phyloP scores from a whole-genome alignment of 2,329 filamentous ascomycete genomes.

The Aquanectria penicillioides region DNA sequence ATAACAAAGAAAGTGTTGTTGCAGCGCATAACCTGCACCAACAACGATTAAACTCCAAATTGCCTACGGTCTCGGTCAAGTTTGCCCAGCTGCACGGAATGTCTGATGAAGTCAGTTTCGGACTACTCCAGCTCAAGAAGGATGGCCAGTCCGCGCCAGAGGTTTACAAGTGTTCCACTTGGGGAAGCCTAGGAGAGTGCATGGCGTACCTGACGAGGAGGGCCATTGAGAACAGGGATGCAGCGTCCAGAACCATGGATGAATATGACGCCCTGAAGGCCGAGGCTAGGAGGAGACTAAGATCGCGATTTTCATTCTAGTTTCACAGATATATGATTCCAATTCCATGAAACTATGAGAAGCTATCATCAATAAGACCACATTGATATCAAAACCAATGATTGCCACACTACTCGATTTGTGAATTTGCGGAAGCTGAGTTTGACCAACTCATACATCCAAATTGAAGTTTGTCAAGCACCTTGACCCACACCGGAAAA shows the following conservation, averaged over 20 bases:
- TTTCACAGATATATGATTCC: too few species aligned
- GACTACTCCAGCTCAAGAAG: conserved; percentile 53
- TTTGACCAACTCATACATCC: too few species aligned
- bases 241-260: conserved; percentile 44
- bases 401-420: too few species aligned
- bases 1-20: conserved; percentile 56
- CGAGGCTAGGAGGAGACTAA: conserved; percentile 47
- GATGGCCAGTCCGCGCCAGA: conserved; percentile 37
- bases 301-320: too few species aligned
- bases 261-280: conserved; percentile 44
- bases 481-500: background rate
- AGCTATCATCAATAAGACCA: too few species aligned
- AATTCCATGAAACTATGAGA: too few species aligned
- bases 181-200: conserved; percentile 52
- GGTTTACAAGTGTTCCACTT: conserved; percentile 54
- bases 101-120: conserved; percentile 65
- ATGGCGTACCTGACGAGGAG: conserved; percentile 50
- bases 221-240: conserved; percentile 52
- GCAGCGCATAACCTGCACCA: conserved; percentile 57
- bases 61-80: conserved; percentile 49
- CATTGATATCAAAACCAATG: too few species aligned
- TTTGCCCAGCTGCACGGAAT: conserved; percentile 68
- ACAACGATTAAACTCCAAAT: conserved; percentile 47
- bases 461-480: too few species aligned
- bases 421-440: too few species aligned